Evolutionary conservation across 331 rosid species (phyloP).

Genomic region (Acacia pycnantha): DNA sequence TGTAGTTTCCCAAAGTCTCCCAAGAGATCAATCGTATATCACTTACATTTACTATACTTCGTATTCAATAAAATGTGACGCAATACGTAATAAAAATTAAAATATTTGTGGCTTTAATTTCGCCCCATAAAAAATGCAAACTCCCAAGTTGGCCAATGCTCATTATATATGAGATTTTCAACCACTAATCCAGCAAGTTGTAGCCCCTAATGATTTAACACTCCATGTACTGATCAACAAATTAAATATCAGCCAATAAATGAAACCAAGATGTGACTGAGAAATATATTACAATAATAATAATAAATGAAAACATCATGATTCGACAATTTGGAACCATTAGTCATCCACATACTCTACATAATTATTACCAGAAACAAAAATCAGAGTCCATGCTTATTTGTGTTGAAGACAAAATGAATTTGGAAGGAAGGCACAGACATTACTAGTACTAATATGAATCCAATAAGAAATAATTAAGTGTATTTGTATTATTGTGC

Average conservation of each 20-base stretch:
- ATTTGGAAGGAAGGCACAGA: neutral
- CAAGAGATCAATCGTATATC: neutral
- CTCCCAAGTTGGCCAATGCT: neutral
- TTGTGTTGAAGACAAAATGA: neutral
- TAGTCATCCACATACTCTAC: neutral
- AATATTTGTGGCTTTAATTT: neutral
- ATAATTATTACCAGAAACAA: neutral
- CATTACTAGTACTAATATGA: neutral
- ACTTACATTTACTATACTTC: neutral
- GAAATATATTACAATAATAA: neutral
- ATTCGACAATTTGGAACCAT: neutral
- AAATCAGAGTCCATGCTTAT: neutral
- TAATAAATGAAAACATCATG: neutral
- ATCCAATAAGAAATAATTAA: neutral
- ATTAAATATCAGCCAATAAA: neutral
- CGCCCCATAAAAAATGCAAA: neutral
- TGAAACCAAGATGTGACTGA: slow-evolving; percentile 3
- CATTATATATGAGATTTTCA: neutral
- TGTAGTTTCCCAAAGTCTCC: neutral
- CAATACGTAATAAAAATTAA: too few relatives aligned
- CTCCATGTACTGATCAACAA: neutral
- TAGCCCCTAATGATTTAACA: neutral
- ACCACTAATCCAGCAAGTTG: neutral
- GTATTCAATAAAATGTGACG: neutral
- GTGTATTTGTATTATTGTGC: neutral